phyloP scores from a whole-genome alignment of 441 rosid species.

The Brassica balearica region DNA sequence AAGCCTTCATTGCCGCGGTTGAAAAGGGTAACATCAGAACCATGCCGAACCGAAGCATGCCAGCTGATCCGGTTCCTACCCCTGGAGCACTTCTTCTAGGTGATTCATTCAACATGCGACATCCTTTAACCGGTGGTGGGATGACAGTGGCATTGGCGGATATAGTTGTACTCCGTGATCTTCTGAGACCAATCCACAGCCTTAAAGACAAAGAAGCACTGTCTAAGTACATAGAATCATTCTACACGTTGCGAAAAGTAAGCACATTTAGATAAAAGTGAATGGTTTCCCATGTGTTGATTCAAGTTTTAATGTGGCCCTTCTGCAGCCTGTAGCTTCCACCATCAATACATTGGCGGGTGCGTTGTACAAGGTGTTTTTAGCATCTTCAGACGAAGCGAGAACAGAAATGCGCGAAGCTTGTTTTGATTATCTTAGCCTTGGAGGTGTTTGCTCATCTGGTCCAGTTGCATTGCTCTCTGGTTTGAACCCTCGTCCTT shows the following conservation, averaged over 20 bases:
- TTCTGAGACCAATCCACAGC: conserved; percentile 52
- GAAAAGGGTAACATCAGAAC: conserved; percentile 63
- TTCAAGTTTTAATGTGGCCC: not conserved
- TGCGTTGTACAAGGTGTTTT: conserved; percentile 41
- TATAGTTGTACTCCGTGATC: conserved; percentile 61
- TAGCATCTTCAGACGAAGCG: conserved; percentile 10
- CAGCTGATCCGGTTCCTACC: conserved; percentile 61
- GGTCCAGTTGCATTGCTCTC: conserved; percentile 68
- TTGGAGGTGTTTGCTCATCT: conserved; percentile 43
- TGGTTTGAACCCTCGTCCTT: conserved; percentile 65
- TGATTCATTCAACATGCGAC: conserved; percentile 76
- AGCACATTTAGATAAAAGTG: not conserved
- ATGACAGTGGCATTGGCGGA: conserved; percentile 71
- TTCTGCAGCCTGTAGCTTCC: conserved; percentile 57
- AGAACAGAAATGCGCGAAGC: conserved; percentile 15
- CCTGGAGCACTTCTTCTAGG: conserved; percentile 74
- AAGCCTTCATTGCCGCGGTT: conserved; percentile 56
- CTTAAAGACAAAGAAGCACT: conserved; percentile 51
- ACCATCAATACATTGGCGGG: conserved; percentile 67
- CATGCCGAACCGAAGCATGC: conserved; percentile 71
- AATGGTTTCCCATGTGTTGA: not conserved
- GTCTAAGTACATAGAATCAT: conserved; percentile 57
- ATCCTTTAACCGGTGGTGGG: conserved; percentile 74
- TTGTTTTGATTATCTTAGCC: conserved; percentile 18
- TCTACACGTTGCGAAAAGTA: conserved; percentile 60